Percentiles rank a stretch among this genome's conserved stretches.
These are phyloP conservation scores for Macrophomina phaseolina DNA, from an alignment of 2,329 filamentous ascomycete species.

Conservation along the genomic window DNA sequence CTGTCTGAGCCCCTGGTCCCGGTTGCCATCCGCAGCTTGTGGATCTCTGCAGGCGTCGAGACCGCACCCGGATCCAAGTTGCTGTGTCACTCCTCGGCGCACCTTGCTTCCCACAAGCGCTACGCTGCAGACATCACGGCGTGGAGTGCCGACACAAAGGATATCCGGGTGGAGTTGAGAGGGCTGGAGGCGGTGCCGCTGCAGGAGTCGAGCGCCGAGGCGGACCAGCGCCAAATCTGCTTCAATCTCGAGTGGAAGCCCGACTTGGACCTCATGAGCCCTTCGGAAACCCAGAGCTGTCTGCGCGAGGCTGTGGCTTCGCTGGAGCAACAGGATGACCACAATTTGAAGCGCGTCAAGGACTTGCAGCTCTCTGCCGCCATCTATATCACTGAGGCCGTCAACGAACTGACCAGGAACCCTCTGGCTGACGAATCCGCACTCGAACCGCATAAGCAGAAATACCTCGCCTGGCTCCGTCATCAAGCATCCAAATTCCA, in stretches of 20 bases:
- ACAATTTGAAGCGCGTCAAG: constrained; percentile 2
- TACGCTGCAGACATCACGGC: background rate
- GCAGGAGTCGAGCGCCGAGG: background rate
- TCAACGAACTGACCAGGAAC: background rate
- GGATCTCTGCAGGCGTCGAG: background rate
- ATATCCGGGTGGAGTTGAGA: background rate
- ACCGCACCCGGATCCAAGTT: background rate
- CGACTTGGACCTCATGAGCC: constrained; percentile 6
- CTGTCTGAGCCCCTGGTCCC: constrained; percentile 5
- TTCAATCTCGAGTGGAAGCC: constrained; percentile 16
- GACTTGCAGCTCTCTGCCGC: background rate
- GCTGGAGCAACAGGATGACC: background rate
- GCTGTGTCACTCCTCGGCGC: background rate
- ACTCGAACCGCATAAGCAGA: background rate
- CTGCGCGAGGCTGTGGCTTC: background rate
- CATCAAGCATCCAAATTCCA: background rate
- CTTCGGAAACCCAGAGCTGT: background rate
- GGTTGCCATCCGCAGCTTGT: background rate
- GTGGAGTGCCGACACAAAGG: background rate
- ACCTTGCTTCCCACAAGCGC: background rate
- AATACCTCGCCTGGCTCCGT: constrained; percentile 12
- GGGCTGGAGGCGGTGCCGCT: constrained; percentile 9
- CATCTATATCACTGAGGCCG: background rate
- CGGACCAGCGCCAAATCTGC: constrained; percentile 7
- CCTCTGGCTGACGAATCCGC: background rate